A percentile compares a stretch with the other conserved stretches of the same genome.
Conservation (phyloP, 1,284 basidiomycete genomes). For the Ustilago xerochloae region DNA sequence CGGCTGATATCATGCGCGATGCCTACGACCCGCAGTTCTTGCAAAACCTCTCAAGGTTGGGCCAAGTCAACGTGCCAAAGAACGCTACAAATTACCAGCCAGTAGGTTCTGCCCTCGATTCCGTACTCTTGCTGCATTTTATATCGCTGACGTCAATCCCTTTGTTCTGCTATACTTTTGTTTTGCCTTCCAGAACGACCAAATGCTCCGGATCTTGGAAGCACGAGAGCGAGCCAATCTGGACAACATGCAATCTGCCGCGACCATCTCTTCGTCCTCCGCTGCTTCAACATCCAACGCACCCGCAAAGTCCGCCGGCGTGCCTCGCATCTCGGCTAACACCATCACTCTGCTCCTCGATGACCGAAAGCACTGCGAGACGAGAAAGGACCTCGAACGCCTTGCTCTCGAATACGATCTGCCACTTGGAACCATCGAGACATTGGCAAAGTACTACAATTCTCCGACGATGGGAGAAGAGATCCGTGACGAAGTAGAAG, state of each 20-base stretch:
- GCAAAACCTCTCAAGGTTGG: slow-evolving; percentile 43
- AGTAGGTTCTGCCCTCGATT: slow-evolving; percentile 9
- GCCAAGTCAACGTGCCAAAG: slow-evolving; percentile 47
- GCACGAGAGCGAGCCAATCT: slow-evolving; percentile 37
- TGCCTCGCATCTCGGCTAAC: slow-evolving; percentile 30
- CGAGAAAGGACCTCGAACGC: slow-evolving; percentile 35
- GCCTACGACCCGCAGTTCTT: slow-evolving; percentile 51
- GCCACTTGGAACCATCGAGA: slow-evolving; percentile 31
- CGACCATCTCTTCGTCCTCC: background rate
- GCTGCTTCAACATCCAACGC: background rate
- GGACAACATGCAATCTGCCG: slow-evolving; percentile 18
- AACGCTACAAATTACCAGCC: slow-evolving; percentile 45
- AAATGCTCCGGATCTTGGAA: slow-evolving; percentile 53
- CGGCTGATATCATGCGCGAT: slow-evolving; percentile 49
- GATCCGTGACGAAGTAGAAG: slow-evolving; percentile 22
- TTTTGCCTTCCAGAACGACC: slow-evolving; percentile 41
- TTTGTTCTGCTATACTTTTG: background rate
- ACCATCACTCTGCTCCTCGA: slow-evolving; percentile 45
- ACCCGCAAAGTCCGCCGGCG: background rate
- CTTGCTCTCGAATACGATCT: slow-evolving; percentile 54
- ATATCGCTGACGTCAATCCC: background rate
- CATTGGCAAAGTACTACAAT: slow-evolving; percentile 43
- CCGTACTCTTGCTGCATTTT: background rate
- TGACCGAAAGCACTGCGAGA: slow-evolving; percentile 50
- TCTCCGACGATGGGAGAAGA: slow-evolving; percentile 52